Evolutionary conservation across 2,329 filamentous ascomycete species (phyloP), one percentile per base, ranked within the genome.

Genomic region (Colletotrichum endophyticum): DNA sequence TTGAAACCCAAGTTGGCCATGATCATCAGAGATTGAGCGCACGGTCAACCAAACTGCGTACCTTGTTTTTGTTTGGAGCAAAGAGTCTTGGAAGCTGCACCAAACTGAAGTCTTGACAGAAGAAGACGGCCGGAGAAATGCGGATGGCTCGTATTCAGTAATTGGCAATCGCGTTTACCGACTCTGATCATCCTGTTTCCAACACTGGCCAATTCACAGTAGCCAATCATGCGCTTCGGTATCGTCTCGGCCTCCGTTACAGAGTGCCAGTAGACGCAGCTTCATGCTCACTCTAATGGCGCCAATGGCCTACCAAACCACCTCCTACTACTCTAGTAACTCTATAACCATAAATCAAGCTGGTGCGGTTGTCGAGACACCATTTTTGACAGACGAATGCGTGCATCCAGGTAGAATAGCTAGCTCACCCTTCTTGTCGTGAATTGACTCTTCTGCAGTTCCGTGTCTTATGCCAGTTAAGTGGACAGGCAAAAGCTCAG

Each of bases 351-450:
- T 36, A 36, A 7, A 16, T 39, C 15, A 16, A 39, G 15, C 7
- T n/a, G 39, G 3, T 49, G 1, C 5, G 36, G 0, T 9, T 16
- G 4, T 44, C 19, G 6, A 49, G 19, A 12, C 19, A n/a, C 39
- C 0, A 49, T 39, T 39, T 16, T 39, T 39, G 19, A n/a, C 39
- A n/a, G 19, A n/a, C 0, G 0, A n/a, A n/a, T 49, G 39, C 3
- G 1, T n/a, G 39, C 9, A 12, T 49, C 19, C 19, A 49, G 16
- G 39, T 49, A 49, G 39, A 49, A 49, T 7, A 49, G 19, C 19
- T 19, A n/a, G 19, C 19, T 11, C 1, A n/a, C 39, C 19, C 19
- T 49, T 0, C 39, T n/a, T 19, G 8, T 44, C 39, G 5, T 44
- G 5, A 44, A 44, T n/a, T 44, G 39, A 44, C 16, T n/a, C 19